phyloP scores from a whole-genome alignment of 257 asterid species.

The Fraxinus americana region DNA sequence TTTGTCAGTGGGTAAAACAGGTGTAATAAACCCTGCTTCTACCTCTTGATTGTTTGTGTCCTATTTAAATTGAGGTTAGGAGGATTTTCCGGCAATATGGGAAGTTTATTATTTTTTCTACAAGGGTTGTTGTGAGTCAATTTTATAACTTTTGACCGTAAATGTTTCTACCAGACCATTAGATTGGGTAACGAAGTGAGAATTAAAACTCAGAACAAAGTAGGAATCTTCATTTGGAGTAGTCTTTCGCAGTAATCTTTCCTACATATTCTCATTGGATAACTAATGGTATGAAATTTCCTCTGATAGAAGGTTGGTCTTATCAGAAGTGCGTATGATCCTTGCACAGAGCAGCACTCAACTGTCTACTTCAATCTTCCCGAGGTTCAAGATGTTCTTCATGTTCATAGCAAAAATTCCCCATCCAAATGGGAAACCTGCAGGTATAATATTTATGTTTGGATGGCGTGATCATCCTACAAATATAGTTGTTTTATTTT shows the following conservation, averaged over 20 bases:
- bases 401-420: slow-evolving; percentile 51
- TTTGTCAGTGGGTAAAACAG: not conserved
- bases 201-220: not conserved
- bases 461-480: not conserved
- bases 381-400: slow-evolving; percentile 92
- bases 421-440: slow-evolving; percentile 72
- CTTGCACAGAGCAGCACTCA: slow-evolving; percentile 90
- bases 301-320: slow-evolving; percentile 51
- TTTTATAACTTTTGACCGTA: not conserved
- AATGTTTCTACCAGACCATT: not conserved
- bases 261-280: slow-evolving; percentile 22
- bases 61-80: not conserved
- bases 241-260: slow-evolving; percentile 9
- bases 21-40: not conserved
- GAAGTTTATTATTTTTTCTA: not conserved
- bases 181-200: not conserved
- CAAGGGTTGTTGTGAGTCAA: not conserved
- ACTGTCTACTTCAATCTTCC: slow-evolving; percentile 84
- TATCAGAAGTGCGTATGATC: slow-evolving; percentile 76
- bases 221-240: not conserved
- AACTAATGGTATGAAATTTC: slow-evolving; percentile 32
- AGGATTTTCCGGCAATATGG: not conserved
- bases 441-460: slow-evolving; percentile 50
- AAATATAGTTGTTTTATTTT: not conserved
- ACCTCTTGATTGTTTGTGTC: not conserved